Evolutionary conservation across 1,284 basidiomycete species (phyloP), one percentile per base, ranked within the genome.

Genomic region (Puccinia coronata): DNA sequence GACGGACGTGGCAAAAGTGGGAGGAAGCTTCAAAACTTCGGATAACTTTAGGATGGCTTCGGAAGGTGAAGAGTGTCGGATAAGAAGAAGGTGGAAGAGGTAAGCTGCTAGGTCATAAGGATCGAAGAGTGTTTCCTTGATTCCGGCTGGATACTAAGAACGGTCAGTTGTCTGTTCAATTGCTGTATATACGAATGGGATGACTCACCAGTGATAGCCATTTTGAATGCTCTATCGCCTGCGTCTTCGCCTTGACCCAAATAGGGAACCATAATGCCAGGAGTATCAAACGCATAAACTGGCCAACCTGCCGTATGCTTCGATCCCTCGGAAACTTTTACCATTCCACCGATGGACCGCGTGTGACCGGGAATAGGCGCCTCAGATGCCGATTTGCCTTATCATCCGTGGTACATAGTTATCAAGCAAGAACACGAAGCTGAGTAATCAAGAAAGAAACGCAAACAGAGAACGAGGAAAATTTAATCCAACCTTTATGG

Each of bases 261-360:
- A 87, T 93, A 98, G 3, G 96, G 95, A 47, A 98, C 89, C 96
- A 99, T 98, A 55, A 98, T 93, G 0, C 96, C 97, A 0, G 96
- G 97, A 6, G 94, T 92, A 88, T 99, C 96, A 85, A 92, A 96
- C 3, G 96, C 93, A 87, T 99, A 98, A 23, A 98, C 92, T 6
- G 91, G 89, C 3, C 92, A 83, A 92, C 89, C 78, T 91, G 87
- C 47, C 91, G 92, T 69, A 96, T 88, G 86, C 93, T 93, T 67
- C 96, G 88, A 41, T 93, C 90, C 18, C 91, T 95, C 2, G 93
- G 95, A 61, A 96, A 87, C 57, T 91, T 90, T 80, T 34, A 80
- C 69, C 69, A 71, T 74, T 9, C 72, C 82, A 23, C 34, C 78
- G 5, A 74, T n/a, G 14, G 69, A 72, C 65, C 92, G 91, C 11